Base-by-base conservation (phyloP, 2,329 filamentous ascomycete species). In the Cladosporium sp. region DNA sequence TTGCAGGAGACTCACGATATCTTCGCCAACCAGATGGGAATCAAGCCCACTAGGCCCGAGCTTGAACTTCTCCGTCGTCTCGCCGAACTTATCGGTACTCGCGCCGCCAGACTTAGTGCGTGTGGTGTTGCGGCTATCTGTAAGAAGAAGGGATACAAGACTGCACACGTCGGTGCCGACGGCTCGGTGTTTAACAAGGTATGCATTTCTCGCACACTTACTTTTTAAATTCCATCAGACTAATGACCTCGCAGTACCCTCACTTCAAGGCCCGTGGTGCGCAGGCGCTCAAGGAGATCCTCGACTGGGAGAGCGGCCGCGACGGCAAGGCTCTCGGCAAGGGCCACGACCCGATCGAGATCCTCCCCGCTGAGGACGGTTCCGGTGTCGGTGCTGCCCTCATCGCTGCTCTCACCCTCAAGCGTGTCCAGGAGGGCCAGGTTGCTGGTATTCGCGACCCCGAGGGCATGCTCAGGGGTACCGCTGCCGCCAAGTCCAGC, bases 71-170 rank as follows among this genome's bases (percentile, higher is more conserved):
- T 91, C 73, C 90, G 93, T 64, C 89, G 90, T 61, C 84, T 96
- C 25, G 89, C 94, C 15, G 93, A 97, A 77, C 81, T 99, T 54
- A 97, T 99, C 64, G 94, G 94, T 54, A 97, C 92, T 24, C 91
- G 94, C 61, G 91, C 92, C 28, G 94, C 94, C 47, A 90, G 94
- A 61, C 84, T 99, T 54, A 96, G 92, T 15, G 87, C 93, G 24
- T 97, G 94, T 70, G 94, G 94, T 76, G 90, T 99, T 56, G 91
- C 93, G 12, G 94, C 93, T 58, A 97, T 99, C 70, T 91, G 89
- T 83, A 95, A 88, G 78, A 97, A 97, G 86, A 97, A 97, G 83
- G 83, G 84, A 65, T 93, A 92, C 75, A 77, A 88, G 70, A 82
- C 83, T 36, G 96, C 90, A 78, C 94, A 97, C 74, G 94, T 99